Conservation (phyloP, 73 alveolate genomes). For the Paramecium pentaurelia region DNA sequence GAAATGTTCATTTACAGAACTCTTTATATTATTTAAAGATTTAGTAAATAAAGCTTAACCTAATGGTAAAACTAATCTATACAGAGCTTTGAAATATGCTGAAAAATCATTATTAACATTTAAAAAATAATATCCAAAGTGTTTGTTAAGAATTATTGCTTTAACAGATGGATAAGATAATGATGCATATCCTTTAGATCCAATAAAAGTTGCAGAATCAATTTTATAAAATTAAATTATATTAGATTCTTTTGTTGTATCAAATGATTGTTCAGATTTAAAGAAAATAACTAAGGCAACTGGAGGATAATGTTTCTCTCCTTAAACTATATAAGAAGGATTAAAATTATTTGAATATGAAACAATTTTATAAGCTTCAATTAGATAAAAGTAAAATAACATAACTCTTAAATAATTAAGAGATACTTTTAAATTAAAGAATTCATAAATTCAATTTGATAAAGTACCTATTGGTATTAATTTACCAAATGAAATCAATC, state of each 20-base stretch:
- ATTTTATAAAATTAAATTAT: constrained; percentile 16
- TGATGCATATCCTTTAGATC: background rate
- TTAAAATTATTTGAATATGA: constrained; percentile 59
- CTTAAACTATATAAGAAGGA: constrained; percentile 51
- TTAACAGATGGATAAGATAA: constrained; percentile 70
- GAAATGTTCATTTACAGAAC: constrained; percentile 63
- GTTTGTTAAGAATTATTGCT: constrained; percentile 53
- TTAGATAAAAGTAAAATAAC: background rate
- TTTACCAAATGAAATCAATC: background rate
- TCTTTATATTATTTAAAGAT: constrained; percentile 39
- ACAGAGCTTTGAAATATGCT: constrained; percentile 56
- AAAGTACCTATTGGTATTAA: background rate
- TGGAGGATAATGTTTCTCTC: constrained; percentile 65
- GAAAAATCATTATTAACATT: background rate
- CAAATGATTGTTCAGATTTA: constrained; percentile 36
- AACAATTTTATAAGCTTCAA: constrained; percentile 56
- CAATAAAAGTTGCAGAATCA: constrained; percentile 32
- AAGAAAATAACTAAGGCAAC: constrained; percentile 56
- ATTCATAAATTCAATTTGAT: constrained; percentile 35
- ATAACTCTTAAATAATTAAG: background rate
- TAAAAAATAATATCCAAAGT: constrained; percentile 59
- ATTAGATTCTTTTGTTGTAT: constrained; percentile 62
- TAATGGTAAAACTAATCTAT: constrained; percentile 49
- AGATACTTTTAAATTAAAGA: background rate
- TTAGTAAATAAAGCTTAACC: constrained; percentile 51